Evolutionary conservation across 164 flowering plant species (phyloP).

Genomic region (Berberis vulgaris): DNA sequence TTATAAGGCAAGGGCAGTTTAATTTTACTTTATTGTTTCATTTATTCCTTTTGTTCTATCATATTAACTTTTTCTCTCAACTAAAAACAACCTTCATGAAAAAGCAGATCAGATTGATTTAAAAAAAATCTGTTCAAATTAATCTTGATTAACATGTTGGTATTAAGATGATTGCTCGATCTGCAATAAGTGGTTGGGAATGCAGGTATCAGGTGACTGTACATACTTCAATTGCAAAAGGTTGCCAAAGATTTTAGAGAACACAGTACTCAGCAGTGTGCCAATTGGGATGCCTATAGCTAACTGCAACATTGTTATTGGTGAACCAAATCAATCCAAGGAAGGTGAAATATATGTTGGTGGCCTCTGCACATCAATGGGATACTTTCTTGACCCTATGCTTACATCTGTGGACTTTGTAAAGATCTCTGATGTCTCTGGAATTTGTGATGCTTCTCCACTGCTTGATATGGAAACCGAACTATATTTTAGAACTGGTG

Average conservation of each 20-base stretch:
- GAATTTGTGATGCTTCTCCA: constrained; percentile 12
- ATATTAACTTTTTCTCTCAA: too few species aligned
- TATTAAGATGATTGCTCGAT: background rate
- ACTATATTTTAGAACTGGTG: constrained; percentile 65
- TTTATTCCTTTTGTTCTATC: too few species aligned
- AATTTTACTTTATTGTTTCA: too few species aligned
- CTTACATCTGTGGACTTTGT: constrained; percentile 25
- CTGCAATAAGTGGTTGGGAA: constrained; percentile 6
- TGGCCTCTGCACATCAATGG: constrained; percentile 59
- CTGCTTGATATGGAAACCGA: constrained; percentile 11
- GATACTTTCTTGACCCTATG: constrained; percentile 35
- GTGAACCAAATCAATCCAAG: constrained; percentile 30
- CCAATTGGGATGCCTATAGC: constrained; percentile 84
- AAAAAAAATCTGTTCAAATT: too few species aligned
- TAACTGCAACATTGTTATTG: constrained; percentile 58
- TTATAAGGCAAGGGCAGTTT: too few species aligned
- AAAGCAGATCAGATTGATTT: too few species aligned
- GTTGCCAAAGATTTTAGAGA: constrained; percentile 52
- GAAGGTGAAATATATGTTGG: constrained; percentile 75
- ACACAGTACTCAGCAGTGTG: constrained; percentile 51
- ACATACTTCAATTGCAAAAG: constrained; percentile 84
- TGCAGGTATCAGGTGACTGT: constrained; percentile 91
- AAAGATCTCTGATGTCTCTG: constrained; percentile 22
- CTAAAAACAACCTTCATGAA: too few species aligned
- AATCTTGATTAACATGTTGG: too few species aligned